Percentiles rank a stretch among this genome's conserved stretches.
These are phyloP conservation scores for Verbascum thapsus DNA, from an alignment of 257 asterid genomes.

Conservation along the genomic window DNA sequence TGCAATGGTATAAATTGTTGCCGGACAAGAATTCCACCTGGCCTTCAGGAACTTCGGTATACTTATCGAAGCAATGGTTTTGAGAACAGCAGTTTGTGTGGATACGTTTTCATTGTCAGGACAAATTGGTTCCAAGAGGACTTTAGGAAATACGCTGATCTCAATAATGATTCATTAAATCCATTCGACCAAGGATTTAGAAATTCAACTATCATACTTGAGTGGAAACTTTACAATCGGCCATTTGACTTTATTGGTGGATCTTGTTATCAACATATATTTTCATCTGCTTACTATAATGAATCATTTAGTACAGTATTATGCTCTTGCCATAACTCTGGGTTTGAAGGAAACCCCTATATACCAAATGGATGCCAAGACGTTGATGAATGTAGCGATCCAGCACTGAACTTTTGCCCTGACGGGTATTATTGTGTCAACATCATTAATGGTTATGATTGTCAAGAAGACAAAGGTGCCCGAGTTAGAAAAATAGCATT, in stretches of 20 bases:
- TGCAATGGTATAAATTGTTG: background rate
- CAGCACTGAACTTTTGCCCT: background rate
- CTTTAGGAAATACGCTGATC: background rate
- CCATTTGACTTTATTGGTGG: too few relatives aligned
- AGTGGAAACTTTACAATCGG: background rate
- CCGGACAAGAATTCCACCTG: background rate
- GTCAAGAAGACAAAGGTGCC: background rate
- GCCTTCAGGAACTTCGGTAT: background rate
- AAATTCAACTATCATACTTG: background rate
- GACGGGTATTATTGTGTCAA: background rate
- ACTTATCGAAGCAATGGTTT: background rate
- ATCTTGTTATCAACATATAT: too few relatives aligned
- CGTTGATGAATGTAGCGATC: conserved; percentile 28
- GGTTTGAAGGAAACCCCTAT: conserved; percentile 45
- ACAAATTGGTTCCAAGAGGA: background rate
- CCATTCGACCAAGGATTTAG: background rate
- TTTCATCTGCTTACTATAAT: background rate
- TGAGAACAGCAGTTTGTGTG: background rate
- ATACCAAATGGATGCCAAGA: conserved; percentile 36
- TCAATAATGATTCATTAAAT: background rate
- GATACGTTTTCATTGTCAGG: background rate
- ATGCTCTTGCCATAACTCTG: background rate
- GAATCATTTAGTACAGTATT: background rate
- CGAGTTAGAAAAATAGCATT: background rate
- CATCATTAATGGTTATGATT: background rate